Evolutionary conservation across 345 rosid species (phyloP).

Genomic region (Kernera saxatilis): DNA sequence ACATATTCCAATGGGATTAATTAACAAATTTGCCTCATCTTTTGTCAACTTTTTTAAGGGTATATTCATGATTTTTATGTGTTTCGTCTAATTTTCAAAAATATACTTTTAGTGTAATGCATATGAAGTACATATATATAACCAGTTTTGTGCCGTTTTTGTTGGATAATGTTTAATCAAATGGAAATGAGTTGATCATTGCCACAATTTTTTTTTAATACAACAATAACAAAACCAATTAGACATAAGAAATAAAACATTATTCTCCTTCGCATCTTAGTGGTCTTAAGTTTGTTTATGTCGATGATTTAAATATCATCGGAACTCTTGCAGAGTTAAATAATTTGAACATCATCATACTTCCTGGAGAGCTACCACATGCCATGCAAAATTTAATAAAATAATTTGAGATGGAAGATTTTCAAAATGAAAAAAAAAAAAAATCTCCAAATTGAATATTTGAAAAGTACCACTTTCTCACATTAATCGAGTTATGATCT

Average conservation of each 20-base stretch:
- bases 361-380: background rate
- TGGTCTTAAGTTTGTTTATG: background rate
- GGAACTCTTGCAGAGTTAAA: background rate
- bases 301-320: background rate
- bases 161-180: background rate
- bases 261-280: background rate
- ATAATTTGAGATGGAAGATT: background rate
- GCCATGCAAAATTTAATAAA: background rate
- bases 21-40: background rate
- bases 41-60: background rate
- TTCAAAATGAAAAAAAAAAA: background rate
- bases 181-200: background rate
- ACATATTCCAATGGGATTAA: slow-evolving; percentile 24
- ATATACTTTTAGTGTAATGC: background rate
- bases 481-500: background rate
- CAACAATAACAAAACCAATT: background rate
- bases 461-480: background rate
- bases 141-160: background rate
- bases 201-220: background rate
- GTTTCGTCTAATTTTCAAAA: background rate
- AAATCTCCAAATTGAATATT: background rate
- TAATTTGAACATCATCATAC: background rate
- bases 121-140: background rate
- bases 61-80: background rate
- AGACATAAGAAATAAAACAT: background rate